phyloP scores from a whole-genome alignment of 2,329 filamentous ascomycete genomes.

The Aspergillus sp. region DNA sequence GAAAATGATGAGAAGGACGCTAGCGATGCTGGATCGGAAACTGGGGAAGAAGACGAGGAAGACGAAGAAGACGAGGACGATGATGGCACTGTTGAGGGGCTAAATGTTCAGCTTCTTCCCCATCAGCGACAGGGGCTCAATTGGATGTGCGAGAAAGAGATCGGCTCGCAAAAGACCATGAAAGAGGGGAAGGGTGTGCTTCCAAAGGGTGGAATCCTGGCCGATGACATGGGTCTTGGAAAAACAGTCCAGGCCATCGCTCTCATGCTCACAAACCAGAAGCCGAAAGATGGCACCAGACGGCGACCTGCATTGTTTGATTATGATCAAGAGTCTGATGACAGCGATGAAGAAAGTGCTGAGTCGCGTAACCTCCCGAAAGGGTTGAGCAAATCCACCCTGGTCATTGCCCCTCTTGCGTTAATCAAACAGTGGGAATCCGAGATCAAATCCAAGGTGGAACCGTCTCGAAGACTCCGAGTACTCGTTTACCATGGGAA shows the following conservation, averaged over 20 bases:
- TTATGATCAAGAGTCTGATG: conserved; percentile 46
- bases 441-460: conserved; percentile 83
- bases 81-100: conserved; percentile 70
- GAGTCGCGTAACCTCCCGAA: conserved; percentile 66
- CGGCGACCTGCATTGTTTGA: conserved; percentile 43
- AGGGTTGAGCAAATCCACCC: conserved; percentile 71
- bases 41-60: conserved; percentile 34
- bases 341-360: conserved; percentile 38
- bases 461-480: conserved; percentile 66
- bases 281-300: conserved; percentile 53
- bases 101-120: conserved; percentile 83
- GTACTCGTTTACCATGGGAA: conserved; percentile 92
- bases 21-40: conserved; percentile 19
- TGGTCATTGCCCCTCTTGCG: conserved; percentile 90
- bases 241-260: conserved; percentile 95
- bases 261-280: conserved; percentile 79
- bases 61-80: conserved; percentile 56
- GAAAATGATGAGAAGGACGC: conserved; percentile 36
- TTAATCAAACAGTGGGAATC: conserved; percentile 97
- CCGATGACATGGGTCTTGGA: conserved; percentile 92
- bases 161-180: conserved; percentile 78
- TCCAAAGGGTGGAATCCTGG: conserved; percentile 90
- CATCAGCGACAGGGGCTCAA: conserved; percentile 92
- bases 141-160: conserved; percentile 94
- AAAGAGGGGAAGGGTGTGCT: conserved; percentile 71